phyloP scores from a whole-genome alignment of 2,329 filamentous ascomycete genomes.

The Cytospora piceicola region DNA sequence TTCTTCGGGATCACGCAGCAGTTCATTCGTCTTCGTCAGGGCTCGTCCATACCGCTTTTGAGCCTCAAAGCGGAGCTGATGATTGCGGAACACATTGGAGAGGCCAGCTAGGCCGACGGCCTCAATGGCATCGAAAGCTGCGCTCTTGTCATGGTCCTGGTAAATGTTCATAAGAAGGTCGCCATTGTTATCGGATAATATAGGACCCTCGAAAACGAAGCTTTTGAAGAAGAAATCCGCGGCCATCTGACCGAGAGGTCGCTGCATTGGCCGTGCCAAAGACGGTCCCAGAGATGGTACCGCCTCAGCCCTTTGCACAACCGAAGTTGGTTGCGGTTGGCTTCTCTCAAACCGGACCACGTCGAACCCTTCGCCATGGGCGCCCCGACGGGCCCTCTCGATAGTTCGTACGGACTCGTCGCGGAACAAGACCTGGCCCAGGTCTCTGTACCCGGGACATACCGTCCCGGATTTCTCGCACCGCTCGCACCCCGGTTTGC shows the following conservation, averaged over 20 bases:
- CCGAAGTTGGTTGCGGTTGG: background rate
- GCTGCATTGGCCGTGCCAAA: slow-evolving; percentile 20
- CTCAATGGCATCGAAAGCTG: slow-evolving; percentile 32
- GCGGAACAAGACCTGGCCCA: slow-evolving; percentile 35
- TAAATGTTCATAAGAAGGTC: slow-evolving; percentile 31
- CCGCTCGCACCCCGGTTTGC: slow-evolving; percentile 34
- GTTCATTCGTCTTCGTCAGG: slow-evolving; percentile 26
- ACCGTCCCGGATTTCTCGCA: slow-evolving; percentile 34
- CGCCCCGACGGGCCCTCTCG: slow-evolving; percentile 25
- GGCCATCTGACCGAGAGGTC: slow-evolving; percentile 29
- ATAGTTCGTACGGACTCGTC: slow-evolving; percentile 35
- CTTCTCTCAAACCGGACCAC: background rate
- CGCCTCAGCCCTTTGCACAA: background rate
- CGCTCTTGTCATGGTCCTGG: background rate
- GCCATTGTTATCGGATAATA: slow-evolving; percentile 30
- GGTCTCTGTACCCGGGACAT: slow-evolving; percentile 37
- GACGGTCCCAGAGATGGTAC: background rate
- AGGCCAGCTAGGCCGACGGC: slow-evolving; percentile 37
- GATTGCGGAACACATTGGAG: slow-evolving; percentile 33
- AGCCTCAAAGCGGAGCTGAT: slow-evolving; percentile 28
- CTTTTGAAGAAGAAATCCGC: slow-evolving; percentile 36
- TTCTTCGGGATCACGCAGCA: slow-evolving; percentile 30
- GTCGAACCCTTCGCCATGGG: background rate
- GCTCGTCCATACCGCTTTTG: slow-evolving; percentile 33
- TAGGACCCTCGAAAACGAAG: slow-evolving; percentile 29